Evolutionary conservation across 305 asterid genomes (phyloP), one percentile per base, ranked within the genome.

Genomic region (Plantago coronopus): DNA sequence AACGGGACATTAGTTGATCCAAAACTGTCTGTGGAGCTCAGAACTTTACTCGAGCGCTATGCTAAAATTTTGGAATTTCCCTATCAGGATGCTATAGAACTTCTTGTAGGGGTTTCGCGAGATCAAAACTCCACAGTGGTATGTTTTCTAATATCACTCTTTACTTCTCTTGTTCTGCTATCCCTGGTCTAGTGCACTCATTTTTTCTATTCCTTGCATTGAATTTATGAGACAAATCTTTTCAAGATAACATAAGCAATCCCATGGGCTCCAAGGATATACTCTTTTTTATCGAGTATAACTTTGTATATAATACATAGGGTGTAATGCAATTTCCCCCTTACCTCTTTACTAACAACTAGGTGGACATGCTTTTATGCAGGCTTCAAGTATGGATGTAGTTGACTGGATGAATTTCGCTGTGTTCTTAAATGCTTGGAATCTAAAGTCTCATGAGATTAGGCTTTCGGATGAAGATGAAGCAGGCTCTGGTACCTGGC

Each of bases 351-450:
- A 49, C 54, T 49, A 45, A 64, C 23, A 69, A 57, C 22, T 40
- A 58, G 12, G 31, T 48, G 50, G 62, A 25, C 21, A 11, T 61
- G 20, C 29, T 34, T 61, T 67, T 55, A 57, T 56, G 71, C 95
- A 90, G 98, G 94, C 53, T 22, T 74, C 78, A 63, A 71, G 62
- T 75, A 67, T 71, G 6, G 78, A 81, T 62, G 65, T 78, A 64
- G 71, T 80, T 53, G 95, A 84, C 75, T 94, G 96, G 99, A 69
- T 88, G 83, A 88, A 83, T 73, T 90, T 94, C 55, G 69, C 76
- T 7, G 88, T 90, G 55, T 86, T 94, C 69, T 74, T 90, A 68
- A 90, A 94, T 73, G 99, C 97, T 29, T 86, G 96, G 96, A 86
- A 86, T 79, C 79, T 83, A 46, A 69, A 51, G 45, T 79, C 94